phyloP scores from a whole-genome alignment of 176 grass and related monocot species.

The Carex scoparia region DNA sequence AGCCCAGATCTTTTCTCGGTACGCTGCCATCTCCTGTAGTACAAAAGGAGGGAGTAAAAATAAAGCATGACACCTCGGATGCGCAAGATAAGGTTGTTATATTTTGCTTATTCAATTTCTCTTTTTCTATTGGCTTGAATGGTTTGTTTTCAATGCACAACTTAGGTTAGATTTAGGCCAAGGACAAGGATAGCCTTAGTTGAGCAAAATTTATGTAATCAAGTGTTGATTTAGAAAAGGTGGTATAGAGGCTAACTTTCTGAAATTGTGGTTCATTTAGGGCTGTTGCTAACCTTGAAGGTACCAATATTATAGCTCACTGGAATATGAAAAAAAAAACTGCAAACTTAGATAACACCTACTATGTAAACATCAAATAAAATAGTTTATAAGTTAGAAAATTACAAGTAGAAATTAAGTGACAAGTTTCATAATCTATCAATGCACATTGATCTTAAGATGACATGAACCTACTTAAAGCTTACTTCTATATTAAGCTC shows the following conservation, averaged over 20 bases:
- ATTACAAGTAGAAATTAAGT: not conserved
- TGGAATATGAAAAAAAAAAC: not conserved
- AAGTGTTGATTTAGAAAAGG: not conserved
- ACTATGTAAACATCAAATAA: not conserved
- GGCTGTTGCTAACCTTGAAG: not conserved
- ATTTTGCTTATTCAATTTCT: not conserved
- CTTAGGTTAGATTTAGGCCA: not conserved
- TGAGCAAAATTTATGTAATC: not conserved
- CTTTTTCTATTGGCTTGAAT: not conserved
- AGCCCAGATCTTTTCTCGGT: conserved; percentile 70
- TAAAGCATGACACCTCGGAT: conserved; percentile 22
- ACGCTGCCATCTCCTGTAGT: conserved; percentile 55
- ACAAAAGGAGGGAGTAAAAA: conserved; percentile 40
- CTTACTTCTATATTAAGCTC: not conserved
- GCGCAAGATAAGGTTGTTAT: conserved; percentile 38
- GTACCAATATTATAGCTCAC: not conserved
- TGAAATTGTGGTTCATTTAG: not conserved
- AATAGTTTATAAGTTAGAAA: not conserved
- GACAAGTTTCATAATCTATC: not conserved
- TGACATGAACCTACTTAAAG: not conserved
- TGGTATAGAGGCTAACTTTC: not conserved
- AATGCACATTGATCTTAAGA: not conserved
- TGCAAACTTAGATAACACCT: not conserved
- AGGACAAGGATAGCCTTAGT: not conserved
- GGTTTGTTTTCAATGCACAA: not conserved